Evolutionary conservation across 2,329 filamentous ascomycete genomes (phyloP), one percentile per base, ranked within the genome.

Genomic region (Exserohilum turcica): DNA sequence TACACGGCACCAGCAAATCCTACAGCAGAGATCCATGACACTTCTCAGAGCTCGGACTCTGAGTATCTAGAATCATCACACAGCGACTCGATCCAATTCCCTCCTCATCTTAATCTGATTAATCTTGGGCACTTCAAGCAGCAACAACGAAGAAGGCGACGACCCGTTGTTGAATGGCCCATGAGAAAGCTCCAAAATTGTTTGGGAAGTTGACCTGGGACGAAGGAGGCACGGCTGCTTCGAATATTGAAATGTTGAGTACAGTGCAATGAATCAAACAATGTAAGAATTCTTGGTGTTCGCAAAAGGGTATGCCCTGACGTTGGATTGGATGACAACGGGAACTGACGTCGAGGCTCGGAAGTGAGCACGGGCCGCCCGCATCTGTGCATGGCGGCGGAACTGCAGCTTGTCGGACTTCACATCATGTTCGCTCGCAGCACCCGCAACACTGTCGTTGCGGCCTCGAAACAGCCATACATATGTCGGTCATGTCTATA

Each of bases 401-500:
- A 54, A 40, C 29, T 54, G 56, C 61, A 59, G 32, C 44, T 56
- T 37, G 46, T 45, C 60, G 57, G 46, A 56, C 62, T 51, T 58
- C 59, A 65, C 59, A 61, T 58, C 61, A 74, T 74, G 70, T 59
- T 73, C 46, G 48, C 60, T 43, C 59, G 53, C 38, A 63, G 53
- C 32, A 53, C 60, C 10, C 64, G 63, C 45, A 62, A 44, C 38
- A 60, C 55, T n/a, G 52, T 65, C 43, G 56, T 54, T 45, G 54
- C 57, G 12, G 44, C 63, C 16, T 62, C 62, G 6, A 70, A 57
- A 49, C 61, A 61, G 31, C 62, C 60, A 0, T 73, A 67, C 39
- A 57, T 73, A 43, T 74, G 70, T 47, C 68, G 52, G 27, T 56
- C 59, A 55, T 74, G 70, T 54, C 45, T 71, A 40, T 57, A 52